Base-by-base conservation (phyloP, 768 basidiomycete species). In the Lentinus tigrinus region DNA sequence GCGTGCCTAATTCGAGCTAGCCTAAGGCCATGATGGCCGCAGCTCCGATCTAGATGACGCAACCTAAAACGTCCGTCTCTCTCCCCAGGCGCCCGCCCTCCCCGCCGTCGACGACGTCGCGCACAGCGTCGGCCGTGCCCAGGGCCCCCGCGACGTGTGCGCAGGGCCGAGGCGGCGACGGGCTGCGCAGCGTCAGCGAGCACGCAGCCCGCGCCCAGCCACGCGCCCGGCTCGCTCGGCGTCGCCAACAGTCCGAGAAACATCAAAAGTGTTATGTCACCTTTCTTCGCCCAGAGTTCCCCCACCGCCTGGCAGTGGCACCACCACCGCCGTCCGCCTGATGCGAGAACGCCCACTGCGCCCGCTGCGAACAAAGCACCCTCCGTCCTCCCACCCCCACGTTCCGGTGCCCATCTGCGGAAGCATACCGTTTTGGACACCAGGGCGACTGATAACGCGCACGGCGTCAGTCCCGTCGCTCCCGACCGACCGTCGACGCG, bases 31-130 rank as follows among this genome's bases (percentile, higher is more conserved):
- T 68, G 66, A 70, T 70, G 67, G 66, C 66, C 67, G 67, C 69
- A 64, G 63, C 63, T 60, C 62, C 58, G 65, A 69, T 69, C 68
- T 66, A 68, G 67, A 70, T 70, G 65, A 67, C 67, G 64, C 65
- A 69, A 69, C 65, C 63, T 54, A 58, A 54, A 49, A 47, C 62
- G 51, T 59, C 62, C 62, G 62, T 54, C 54, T 42, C 54, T 40
- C 56, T 46, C 40, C 47, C 38, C 44, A 48, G 36, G 43, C 56
- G 52, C 59, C 55, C 54, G 43, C 34, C 62, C 53, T 24, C 38
- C 50, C 49, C 31, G 36, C 52, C 27, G 39, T 42, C 57, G 56
- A 46, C 55, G 37, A 39, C 16, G n/a, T 23, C 40, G 17, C 21
- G 46, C 42, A 19, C 54, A 21, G 27, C 40, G 37, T 31, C 34